Conservation (phyloP, 371 early-diverging fungal genomes). For the Apophysomyces sp. region DNA sequence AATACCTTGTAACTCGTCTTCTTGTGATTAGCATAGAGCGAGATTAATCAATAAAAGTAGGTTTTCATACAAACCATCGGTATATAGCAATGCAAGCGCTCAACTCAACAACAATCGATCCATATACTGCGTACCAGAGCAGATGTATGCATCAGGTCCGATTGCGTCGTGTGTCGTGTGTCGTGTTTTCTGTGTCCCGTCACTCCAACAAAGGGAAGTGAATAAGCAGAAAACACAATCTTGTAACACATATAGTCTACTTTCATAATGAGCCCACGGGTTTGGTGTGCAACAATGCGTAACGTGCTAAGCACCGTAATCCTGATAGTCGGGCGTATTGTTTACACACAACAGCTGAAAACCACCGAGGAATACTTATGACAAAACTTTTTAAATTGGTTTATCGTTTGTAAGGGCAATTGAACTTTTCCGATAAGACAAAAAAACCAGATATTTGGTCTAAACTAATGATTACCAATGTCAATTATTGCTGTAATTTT, state of each 20-base stretch:
- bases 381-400: background rate
- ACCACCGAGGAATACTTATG: background rate
- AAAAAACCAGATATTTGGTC: background rate
- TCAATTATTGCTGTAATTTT: background rate
- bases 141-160: too few species aligned
- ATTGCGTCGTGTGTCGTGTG: too few species aligned
- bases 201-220: background rate
- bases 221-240: background rate
- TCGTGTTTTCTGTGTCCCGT: conserved; percentile 1
- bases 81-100: too few species aligned
- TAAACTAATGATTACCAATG: background rate
- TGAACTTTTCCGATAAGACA: background rate
- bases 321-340: too few species aligned
- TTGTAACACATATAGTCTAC: background rate
- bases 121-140: too few species aligned
- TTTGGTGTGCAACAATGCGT: background rate
- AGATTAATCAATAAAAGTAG: too few species aligned
- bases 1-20: too few species aligned
- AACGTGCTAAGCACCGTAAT: background rate
- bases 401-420: background rate
- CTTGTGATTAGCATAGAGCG: background rate
- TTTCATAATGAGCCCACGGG: background rate
- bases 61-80: too few species aligned
- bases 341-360: too few species aligned
- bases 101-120: too few species aligned